A percentile compares a stretch with the other conserved stretches of the same genome.
Evolutionary conservation across 768 basidiomycete genomes (phyloP).

Genomic region (Pleurotus citrinopileatus): DNA sequence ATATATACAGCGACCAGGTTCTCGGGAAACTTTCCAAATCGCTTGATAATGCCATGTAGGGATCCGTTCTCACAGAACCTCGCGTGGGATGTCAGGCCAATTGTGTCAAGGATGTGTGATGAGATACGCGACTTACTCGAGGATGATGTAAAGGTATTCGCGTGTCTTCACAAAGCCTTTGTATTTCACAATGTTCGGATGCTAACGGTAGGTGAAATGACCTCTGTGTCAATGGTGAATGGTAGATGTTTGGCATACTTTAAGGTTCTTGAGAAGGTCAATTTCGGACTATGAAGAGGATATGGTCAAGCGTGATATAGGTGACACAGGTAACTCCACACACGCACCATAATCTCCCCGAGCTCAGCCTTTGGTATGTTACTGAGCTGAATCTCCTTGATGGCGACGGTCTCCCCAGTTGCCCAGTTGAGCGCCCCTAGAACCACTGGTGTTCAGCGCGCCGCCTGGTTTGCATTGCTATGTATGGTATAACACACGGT

Average conservation of each 20-base stretch:
- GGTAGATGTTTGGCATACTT: constrained; percentile 26
- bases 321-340: no score
- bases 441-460: background rate
- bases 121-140: constrained; percentile 60
- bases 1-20: constrained; percentile 95
- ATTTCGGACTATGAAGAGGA: constrained; percentile 77
- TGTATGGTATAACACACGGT: constrained; percentile 57
- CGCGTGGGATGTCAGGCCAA: background rate
- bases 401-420: constrained; percentile 96
- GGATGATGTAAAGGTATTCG: constrained; percentile 93
- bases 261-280: constrained; percentile 93
- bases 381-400: constrained; percentile 95
- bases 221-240: background rate
- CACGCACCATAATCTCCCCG: constrained; percentile 91
- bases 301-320: constrained; percentile 15
- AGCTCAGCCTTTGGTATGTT: constrained; percentile 93
- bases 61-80: constrained; percentile 99
- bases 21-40: constrained; percentile 98
- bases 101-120: background rate
- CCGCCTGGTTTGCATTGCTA: background rate
- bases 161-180: constrained; percentile 96
- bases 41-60: constrained; percentile 90
- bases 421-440: constrained; percentile 90
- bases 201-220: constrained; percentile 42
- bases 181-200: constrained; percentile 98